These are phyloP conservation scores for Talaromyces proteolyticus DNA, from an alignment of 495 filamentous ascomycete genomes.

Conservation along the genomic window DNA sequence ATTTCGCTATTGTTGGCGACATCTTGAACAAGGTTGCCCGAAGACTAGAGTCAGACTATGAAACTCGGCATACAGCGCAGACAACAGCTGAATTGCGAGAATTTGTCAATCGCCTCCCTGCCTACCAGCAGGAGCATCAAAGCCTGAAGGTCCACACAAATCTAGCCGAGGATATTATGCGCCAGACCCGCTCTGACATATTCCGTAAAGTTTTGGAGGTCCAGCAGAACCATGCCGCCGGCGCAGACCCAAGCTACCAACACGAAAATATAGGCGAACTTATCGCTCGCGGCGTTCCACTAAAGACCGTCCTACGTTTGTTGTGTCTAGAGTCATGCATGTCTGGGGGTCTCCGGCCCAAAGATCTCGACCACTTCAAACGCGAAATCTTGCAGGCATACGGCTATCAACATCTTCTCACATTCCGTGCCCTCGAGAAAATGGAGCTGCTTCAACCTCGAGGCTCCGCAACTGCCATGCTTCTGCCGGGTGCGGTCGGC, in stretches of 20 bases:
- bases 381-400: slow-evolving; percentile 86
- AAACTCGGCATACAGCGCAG: slow-evolving; percentile 82
- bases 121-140: slow-evolving; percentile 90
- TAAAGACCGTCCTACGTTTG: slow-evolving; percentile 74
- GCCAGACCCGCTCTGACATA: slow-evolving; percentile 77
- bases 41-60: slow-evolving; percentile 81
- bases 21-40: slow-evolving; percentile 87
- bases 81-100: slow-evolving; percentile 84
- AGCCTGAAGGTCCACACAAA: slow-evolving; percentile 86
- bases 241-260: slow-evolving; percentile 79
- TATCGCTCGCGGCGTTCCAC: slow-evolving; percentile 74
- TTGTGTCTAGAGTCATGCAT: slow-evolving; percentile 90
- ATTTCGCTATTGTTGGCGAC: slow-evolving; percentile 89
- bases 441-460: slow-evolving; percentile 75
- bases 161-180: slow-evolving; percentile 91
- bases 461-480: slow-evolving; percentile 59
- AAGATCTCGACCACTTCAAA: slow-evolving; percentile 85
- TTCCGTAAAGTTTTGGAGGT: slow-evolving; percentile 88
- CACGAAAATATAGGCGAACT: slow-evolving; percentile 90
- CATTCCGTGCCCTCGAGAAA: slow-evolving; percentile 84
- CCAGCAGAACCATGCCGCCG: slow-evolving; percentile 93
- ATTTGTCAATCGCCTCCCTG: slow-evolving; percentile 85
- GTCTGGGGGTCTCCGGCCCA: slow-evolving; percentile 77
- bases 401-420: slow-evolving; percentile 89
- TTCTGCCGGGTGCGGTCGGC: slow-evolving; percentile 54